phyloP scores from a whole-genome alignment of 1,284 basidiomycete species.

The Apiotrichum montevideense region DNA sequence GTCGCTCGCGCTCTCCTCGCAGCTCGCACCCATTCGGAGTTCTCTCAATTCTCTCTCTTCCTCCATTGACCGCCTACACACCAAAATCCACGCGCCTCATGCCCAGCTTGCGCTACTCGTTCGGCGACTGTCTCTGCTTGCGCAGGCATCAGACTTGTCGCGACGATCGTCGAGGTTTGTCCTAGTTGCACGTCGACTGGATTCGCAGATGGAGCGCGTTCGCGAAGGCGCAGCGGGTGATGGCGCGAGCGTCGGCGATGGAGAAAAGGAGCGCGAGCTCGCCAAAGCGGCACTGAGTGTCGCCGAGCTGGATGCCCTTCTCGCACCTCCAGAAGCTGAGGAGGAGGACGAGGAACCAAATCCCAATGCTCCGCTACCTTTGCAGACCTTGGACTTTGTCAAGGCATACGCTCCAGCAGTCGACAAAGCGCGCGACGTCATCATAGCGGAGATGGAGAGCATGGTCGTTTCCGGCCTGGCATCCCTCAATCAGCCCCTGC shows the following conservation, averaged over 20 bases:
- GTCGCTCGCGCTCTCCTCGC: conserved; percentile 58
- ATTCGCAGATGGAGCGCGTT: conserved; percentile 69
- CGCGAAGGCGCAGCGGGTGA: conserved; percentile 18
- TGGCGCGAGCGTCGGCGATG: conserved; percentile 48
- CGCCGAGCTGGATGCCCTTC: conserved; percentile 59
- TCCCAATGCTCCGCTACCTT: conserved; percentile 23
- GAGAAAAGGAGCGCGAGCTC: conserved; percentile 74
- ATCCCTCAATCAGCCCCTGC: conserved; percentile 71
- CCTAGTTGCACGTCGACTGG: conserved; percentile 68
- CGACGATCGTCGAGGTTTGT: conserved; percentile 76
- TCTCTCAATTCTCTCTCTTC: conserved; percentile 31
- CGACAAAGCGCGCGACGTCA: conserved; percentile 59
- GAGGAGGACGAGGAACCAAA: conserved; percentile 7
- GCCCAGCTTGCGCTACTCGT: conserved; percentile 65
- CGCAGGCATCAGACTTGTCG: conserved; percentile 73
- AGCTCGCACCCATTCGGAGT: conserved; percentile 39
- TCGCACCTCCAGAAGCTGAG: background rate
- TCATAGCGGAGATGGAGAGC: conserved; percentile 76
- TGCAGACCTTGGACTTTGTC: conserved; percentile 66
- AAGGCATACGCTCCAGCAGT: conserved; percentile 64
- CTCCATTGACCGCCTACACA: conserved; percentile 58
- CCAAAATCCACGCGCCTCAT: conserved; percentile 77
- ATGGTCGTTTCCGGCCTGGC: conserved; percentile 74
- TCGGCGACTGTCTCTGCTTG: conserved; percentile 64
- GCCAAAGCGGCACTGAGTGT: conserved; percentile 85